Conservation (phyloP, 1,284 basidiomycete genomes). For the Leccinum solheimii region DNA sequence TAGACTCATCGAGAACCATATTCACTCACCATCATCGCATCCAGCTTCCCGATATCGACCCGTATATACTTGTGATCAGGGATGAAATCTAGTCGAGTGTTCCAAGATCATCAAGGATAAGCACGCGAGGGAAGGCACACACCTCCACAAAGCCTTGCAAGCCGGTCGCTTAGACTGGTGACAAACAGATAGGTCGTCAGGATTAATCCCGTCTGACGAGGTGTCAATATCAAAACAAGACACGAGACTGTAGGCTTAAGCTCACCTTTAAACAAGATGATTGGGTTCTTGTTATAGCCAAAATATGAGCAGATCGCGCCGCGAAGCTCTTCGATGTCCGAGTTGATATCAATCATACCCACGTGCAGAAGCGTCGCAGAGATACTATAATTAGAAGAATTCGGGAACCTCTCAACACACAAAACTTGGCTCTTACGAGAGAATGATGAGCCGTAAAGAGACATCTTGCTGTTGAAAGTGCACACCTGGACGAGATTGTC, state of each 20-base stretch:
- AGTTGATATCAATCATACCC: conserved; percentile 74
- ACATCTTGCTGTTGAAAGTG: not conserved
- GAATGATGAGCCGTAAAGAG: not conserved
- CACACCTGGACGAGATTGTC: conserved; percentile 75
- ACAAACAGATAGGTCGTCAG: conserved; percentile 70
- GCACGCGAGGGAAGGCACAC: conserved; percentile 20
- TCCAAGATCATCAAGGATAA: conserved; percentile 12
- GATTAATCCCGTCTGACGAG: conserved; percentile 64
- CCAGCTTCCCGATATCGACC: conserved; percentile 70
- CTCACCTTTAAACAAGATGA: conserved; percentile 70
- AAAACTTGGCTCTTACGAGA: conserved; percentile 50
- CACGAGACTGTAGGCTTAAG: conserved; percentile 1
- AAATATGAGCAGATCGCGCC: conserved; percentile 77
- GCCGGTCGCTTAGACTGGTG: conserved; percentile 64
- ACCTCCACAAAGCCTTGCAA: conserved; percentile 73
- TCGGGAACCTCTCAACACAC: conserved; percentile 66
- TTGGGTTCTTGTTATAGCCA: conserved; percentile 69
- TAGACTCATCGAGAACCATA: conserved; percentile 73
- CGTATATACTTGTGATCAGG: conserved; percentile 75
- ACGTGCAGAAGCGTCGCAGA: conserved; percentile 82
- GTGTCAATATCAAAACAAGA: conserved; percentile 12
- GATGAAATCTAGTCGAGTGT: conserved; percentile 55
- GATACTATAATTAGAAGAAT: conserved; percentile 67
- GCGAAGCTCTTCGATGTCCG: conserved; percentile 73
- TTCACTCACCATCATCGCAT: conserved; percentile 60